These are phyloP conservation scores for Chlorella variabilis DNA, from an alignment of 163 green algal genomes.

Conservation along the genomic window DNA sequence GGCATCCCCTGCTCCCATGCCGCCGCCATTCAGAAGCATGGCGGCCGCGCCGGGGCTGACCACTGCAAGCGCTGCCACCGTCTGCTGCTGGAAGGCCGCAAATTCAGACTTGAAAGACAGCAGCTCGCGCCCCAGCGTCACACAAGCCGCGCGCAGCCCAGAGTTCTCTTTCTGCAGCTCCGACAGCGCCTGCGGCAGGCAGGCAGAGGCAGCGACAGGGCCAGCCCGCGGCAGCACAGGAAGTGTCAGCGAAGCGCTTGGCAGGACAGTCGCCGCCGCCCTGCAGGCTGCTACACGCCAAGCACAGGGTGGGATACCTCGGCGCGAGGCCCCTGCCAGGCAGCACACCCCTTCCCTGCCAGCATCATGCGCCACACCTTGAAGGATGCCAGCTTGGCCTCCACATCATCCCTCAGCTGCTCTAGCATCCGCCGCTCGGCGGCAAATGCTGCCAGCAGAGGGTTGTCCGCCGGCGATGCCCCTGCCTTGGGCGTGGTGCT, in stretches of 20 bases:
- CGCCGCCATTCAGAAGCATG: background rate
- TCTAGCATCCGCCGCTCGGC: constrained; percentile 27
- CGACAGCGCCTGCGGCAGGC: constrained; percentile 27
- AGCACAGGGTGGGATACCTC: too few species aligned
- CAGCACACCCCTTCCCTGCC: too few species aligned
- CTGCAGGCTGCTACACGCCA: too few species aligned
- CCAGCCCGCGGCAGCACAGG: background rate
- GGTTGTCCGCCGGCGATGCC: background rate
- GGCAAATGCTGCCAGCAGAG: constrained; percentile 14
- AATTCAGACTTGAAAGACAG: constrained; percentile 39
- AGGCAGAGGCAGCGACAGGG: background rate
- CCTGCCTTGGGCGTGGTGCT: background rate
- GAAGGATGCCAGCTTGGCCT: constrained; percentile 31
- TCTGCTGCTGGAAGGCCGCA: constrained; percentile 21
- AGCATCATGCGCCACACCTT: too few species aligned
- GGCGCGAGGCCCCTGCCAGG: too few species aligned
- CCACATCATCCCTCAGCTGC: constrained; percentile 39
- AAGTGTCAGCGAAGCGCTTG: background rate
- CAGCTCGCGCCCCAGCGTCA: constrained; percentile 45
- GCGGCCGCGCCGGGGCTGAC: background rate
- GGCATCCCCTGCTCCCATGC: too few species aligned
- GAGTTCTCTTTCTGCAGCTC: constrained; percentile 45
- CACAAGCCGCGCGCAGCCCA: constrained; percentile 34
- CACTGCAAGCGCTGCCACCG: background rate
- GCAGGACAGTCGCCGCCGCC: too few species aligned